Evolutionary conservation across 768 basidiomycete genomes (phyloP).

Genomic region (Pisolithus microcarpus): DNA sequence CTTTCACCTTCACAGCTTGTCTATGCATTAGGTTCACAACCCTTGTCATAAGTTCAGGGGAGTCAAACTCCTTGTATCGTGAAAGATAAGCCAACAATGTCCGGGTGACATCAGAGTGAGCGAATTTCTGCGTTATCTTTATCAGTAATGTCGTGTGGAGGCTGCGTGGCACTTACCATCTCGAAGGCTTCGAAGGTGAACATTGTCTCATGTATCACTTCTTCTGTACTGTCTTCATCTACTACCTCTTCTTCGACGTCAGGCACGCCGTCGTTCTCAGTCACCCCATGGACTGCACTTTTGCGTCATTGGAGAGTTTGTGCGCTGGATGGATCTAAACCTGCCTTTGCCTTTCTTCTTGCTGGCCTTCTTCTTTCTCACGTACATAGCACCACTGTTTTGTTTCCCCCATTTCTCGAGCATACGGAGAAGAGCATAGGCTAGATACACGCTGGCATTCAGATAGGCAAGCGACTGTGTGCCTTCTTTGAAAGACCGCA

Average conservation of each 20-base stretch:
- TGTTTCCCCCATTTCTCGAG: conserved; percentile 81
- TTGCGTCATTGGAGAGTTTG: conserved; percentile 6
- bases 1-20: conserved; percentile 84
- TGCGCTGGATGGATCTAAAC: conserved; percentile 27
- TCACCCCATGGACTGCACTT: conserved; percentile 28
- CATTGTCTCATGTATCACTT: conserved; percentile 70
- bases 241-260: conserved; percentile 57
- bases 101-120: conserved; percentile 74
- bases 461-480: conserved; percentile 77
- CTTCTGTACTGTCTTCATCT: conserved; percentile 52
- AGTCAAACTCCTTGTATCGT: conserved; percentile 73
- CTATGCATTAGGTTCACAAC: conserved; percentile 86
- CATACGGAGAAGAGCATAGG: conserved; percentile 81
- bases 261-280: conserved; percentile 57
- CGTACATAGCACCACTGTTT: conserved; percentile 61
- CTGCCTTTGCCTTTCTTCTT: conserved; percentile 44
- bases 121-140: conserved; percentile 64
- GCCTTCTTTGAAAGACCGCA: conserved; percentile 73
- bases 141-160: conserved; percentile 11
- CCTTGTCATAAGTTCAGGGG: conserved; percentile 79
- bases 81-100: conserved; percentile 79
- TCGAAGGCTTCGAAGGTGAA: conserved; percentile 93
- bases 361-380: conserved; percentile 56
- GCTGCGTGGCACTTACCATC: conserved; percentile 45
- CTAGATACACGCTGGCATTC: conserved; percentile 77